These are phyloP conservation scores for Solioccasus polychromus DNA, from an alignment of 768 basidiomycete species.

Conservation along the genomic window DNA sequence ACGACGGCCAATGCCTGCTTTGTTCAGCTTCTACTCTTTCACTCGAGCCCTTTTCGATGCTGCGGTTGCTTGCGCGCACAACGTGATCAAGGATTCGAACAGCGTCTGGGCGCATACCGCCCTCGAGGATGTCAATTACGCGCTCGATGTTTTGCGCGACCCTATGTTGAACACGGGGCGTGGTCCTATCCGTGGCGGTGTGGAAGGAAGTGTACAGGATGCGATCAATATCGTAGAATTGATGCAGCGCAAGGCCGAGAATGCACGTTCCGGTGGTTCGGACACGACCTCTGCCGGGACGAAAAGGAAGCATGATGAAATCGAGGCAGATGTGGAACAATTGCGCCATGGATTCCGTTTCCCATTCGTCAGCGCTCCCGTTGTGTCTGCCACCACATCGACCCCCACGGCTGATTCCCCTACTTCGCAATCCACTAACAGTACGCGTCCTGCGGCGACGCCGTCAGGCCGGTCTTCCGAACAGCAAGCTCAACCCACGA, in stretches of 20 bases:
- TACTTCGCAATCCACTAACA: background rate
- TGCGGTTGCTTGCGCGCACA: constrained; percentile 60
- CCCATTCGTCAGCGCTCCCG: constrained; percentile 41
- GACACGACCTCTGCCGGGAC: constrained; percentile 25
- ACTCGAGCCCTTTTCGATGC: constrained; percentile 65
- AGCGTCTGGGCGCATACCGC: constrained; percentile 48
- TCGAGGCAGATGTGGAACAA: constrained; percentile 33
- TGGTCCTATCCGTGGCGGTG: constrained; percentile 31
- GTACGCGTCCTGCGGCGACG: background rate
- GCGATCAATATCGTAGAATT: constrained; percentile 39
- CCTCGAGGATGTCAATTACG: constrained; percentile 42
- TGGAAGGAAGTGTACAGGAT: constrained; percentile 34
- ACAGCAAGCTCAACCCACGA: background rate
- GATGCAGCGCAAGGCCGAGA: constrained; percentile 41
- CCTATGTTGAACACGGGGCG: constrained; percentile 31
- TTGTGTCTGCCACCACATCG: constrained; percentile 16
- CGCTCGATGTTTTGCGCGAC: constrained; percentile 43
- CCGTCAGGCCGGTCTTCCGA: background rate
- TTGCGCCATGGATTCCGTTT: constrained; percentile 37
- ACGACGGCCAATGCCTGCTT: constrained; percentile 38
- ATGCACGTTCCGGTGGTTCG: constrained; percentile 17
- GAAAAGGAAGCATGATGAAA: constrained; percentile 45
- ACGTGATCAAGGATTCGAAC: constrained; percentile 51
- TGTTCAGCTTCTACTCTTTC: constrained; percentile 58
- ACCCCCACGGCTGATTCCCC: background rate